phyloP scores from a whole-genome alignment of 306 rosid genomes.

The Purshia tridentata region DNA sequence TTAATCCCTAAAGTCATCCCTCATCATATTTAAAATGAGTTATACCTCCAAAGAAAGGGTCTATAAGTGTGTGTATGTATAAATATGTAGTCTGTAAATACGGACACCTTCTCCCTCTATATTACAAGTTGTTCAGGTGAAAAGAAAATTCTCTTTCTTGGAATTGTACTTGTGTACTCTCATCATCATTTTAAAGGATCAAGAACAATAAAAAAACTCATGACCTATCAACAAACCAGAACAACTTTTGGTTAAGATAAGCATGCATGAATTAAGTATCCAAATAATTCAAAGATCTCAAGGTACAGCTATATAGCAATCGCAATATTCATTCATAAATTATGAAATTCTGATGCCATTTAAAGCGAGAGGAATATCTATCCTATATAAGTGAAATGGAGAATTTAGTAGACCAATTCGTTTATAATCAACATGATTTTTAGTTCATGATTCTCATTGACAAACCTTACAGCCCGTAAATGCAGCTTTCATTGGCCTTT shows the following conservation, averaged over 20 bases:
- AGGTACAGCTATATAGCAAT: conserved; percentile 29
- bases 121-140: neutral
- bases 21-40: too few relatives aligned
- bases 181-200: neutral
- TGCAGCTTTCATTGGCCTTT: conserved; percentile 59
- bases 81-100: too few relatives aligned
- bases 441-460: conserved; percentile 49
- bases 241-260: conserved; percentile 26
- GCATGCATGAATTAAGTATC: conserved; percentile 8
- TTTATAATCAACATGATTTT: conserved; percentile 25
- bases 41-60: too few relatives aligned
- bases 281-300: conserved; percentile 18
- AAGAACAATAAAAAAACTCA: neutral
- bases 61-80: too few relatives aligned
- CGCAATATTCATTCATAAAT: conserved; percentile 17
- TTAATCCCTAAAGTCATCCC: too few relatives aligned
- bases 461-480: conserved; percentile 60
- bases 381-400: conserved; percentile 31
- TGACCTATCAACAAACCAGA: neutral
- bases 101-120: neutral
- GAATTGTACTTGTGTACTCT: conserved; percentile 6
- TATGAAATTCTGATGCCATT: conserved; percentile 34
- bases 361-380: conserved; percentile 39
- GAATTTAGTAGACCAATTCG: conserved; percentile 52
- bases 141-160: conserved; percentile 9